Evolutionary conservation across 2,329 filamentous ascomycete genomes (phyloP).

Genomic region (Akanthomyces uredinophilus): DNA sequence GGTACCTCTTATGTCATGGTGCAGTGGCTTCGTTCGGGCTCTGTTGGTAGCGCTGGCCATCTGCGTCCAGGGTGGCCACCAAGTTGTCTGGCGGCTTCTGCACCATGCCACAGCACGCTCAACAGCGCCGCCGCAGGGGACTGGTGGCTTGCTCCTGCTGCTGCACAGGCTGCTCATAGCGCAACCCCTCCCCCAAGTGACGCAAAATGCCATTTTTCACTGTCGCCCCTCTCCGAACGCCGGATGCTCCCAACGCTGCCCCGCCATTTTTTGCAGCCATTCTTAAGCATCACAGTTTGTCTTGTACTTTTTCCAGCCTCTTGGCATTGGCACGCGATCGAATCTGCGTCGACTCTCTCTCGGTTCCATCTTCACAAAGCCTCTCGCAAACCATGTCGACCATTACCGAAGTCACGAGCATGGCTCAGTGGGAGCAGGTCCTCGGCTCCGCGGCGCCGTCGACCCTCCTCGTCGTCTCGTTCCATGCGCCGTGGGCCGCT

Average conservation of each 20-base stretch:
- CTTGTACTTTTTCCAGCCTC: neutral
- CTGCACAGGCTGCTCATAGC: slow-evolving; percentile 3
- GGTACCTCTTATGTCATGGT: neutral
- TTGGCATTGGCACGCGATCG: neutral
- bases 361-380: neutral
- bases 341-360: neutral
- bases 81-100: neutral
- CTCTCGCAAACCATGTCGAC: slow-evolving; percentile 56
- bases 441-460: slow-evolving; percentile 61
- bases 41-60: neutral
- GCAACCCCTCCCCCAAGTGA: slow-evolving; percentile 19
- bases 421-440: slow-evolving; percentile 67
- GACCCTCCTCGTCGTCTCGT: slow-evolving; percentile 80
- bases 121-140: neutral
- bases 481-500: slow-evolving; percentile 94
- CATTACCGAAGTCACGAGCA: slow-evolving; percentile 70
- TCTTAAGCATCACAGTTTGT: slow-evolving; percentile 11
- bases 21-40: neutral
- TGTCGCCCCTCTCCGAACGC: slow-evolving; percentile 14
- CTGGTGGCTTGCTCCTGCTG: too few relatives aligned
- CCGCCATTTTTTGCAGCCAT: slow-evolving; percentile 19
- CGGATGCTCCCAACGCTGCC: slow-evolving; percentile 16
- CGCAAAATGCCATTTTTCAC: slow-evolving; percentile 18
- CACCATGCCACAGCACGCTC: neutral
- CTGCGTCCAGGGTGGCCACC: neutral